These are phyloP conservation scores for Sindora glabra DNA, from an alignment of 306 rosid species.

Conservation along the genomic window DNA sequence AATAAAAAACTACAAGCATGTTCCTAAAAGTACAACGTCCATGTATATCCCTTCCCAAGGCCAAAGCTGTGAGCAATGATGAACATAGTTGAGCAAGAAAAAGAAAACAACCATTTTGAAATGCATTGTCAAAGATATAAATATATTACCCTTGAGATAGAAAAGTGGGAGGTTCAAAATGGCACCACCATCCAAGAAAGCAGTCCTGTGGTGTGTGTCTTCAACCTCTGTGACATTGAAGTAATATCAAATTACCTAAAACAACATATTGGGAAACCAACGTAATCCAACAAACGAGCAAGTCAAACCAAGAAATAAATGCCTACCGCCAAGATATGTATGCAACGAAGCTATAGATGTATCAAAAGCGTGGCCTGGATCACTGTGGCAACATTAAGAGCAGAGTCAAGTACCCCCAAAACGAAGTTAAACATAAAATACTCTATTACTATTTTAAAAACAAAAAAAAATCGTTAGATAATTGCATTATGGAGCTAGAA, in stretches of 20 bases:
- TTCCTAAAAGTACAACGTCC: not conserved
- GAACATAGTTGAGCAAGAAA: not conserved
- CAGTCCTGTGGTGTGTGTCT: constrained; percentile 72
- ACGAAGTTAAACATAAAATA: not conserved
- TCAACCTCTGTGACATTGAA: constrained; percentile 66
- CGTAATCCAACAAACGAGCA: not conserved
- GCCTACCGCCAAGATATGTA: constrained; percentile 87
- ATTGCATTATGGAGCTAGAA: not conserved
- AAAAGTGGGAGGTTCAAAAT: constrained; percentile 62
- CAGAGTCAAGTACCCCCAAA: not conserved
- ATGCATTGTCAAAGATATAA: not conserved
- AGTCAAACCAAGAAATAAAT: not conserved
- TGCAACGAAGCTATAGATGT: constrained; percentile 62
- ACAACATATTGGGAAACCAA: not conserved
- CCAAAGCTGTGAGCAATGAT: not conserved
- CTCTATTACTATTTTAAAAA: too few species aligned
- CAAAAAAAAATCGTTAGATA: not conserved
- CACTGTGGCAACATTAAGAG: constrained; percentile 10
- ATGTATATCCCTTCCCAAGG: not conserved
- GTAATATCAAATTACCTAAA: not conserved
- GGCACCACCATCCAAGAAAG: constrained; percentile 80
- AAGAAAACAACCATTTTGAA: not conserved
- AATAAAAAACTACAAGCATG: not conserved
- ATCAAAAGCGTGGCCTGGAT: constrained; percentile 34
- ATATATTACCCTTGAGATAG: constrained; percentile 76